Percentiles rank a stretch among this genome's conserved stretches.
phyloP scores from a whole-genome alignment of 2,329 filamentous ascomycete species.

The Aspergillus pseudoviridinutans region DNA sequence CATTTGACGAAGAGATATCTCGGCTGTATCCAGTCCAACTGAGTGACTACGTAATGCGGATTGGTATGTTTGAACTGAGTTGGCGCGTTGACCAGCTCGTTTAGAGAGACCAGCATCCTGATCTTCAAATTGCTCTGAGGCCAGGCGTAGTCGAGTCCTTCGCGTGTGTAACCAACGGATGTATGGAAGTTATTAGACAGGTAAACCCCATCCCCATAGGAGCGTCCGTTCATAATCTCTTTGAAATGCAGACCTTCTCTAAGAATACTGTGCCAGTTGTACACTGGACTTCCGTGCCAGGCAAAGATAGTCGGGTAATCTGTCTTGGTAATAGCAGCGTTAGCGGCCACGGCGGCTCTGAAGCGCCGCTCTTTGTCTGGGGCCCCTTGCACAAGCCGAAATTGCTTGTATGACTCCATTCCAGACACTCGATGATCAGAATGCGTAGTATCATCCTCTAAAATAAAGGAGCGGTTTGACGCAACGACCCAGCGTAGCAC shows the following conservation, averaged over 20 bases:
- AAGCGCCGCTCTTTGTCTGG: conserved; percentile 83
- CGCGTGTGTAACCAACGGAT: conserved; percentile 51
- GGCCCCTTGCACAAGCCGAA: conserved; percentile 81
- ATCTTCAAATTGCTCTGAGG: conserved; percentile 62
- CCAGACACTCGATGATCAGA: conserved; percentile 55
- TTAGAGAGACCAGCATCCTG: conserved; percentile 63
- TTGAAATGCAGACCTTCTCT: conserved; percentile 75
- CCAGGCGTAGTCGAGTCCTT: conserved; percentile 49
- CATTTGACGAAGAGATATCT: conserved; percentile 70
- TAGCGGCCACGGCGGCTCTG: conserved; percentile 53
- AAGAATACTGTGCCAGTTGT: conserved; percentile 89
- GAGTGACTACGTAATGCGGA: conserved; percentile 68
- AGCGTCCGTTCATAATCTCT: conserved; percentile 59
- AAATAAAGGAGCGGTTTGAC: conserved; percentile 81
- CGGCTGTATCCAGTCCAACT: conserved; percentile 85
- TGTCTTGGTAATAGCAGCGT: conserved; percentile 35
- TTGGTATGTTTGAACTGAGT: conserved; percentile 51
- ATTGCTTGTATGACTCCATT: conserved; percentile 69
- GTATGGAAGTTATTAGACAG: conserved; percentile 60
- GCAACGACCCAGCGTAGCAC: conserved; percentile 84
- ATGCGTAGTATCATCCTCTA: conserved; percentile 59
- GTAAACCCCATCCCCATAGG: conserved; percentile 77
- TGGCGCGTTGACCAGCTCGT: conserved; percentile 78
- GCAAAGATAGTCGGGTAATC: conserved; percentile 70
- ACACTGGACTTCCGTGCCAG: conserved; percentile 74